Percentiles rank a stretch among this genome's conserved stretches.
These are phyloP conservation scores for Boechera retrofracta DNA, from an alignment of 345 rosid species.

Conservation along the genomic window DNA sequence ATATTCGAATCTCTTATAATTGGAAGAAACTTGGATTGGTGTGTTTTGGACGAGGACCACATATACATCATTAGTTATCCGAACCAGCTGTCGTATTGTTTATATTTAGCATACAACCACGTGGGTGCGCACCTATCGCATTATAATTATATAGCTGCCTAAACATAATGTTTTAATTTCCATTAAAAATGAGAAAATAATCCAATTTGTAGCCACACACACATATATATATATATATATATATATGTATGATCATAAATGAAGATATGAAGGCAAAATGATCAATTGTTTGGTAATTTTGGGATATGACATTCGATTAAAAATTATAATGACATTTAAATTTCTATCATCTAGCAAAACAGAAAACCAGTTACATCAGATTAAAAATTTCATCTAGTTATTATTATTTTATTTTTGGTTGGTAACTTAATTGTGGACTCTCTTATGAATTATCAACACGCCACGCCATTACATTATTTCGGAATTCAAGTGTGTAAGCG, in stretches of 20 bases:
- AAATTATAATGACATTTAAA: not conserved
- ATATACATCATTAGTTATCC: conserved; percentile 22
- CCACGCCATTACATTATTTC: not conserved
- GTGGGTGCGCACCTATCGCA: conserved; percentile 20
- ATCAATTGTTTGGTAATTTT: not conserved
- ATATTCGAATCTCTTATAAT: not conserved
- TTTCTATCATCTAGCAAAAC: not conserved
- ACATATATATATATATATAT: too few relatives aligned
- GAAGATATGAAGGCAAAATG: not conserved
- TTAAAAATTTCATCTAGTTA: not conserved
- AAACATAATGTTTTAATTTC: not conserved
- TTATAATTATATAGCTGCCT: not conserved
- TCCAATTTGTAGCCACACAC: not conserved
- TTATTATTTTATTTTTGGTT: not conserved
- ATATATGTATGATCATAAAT: not conserved
- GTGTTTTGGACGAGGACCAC: conserved; percentile 26
- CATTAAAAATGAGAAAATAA: not conserved
- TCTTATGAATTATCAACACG: conserved; percentile 1
- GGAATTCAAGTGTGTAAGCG: conserved; percentile 11
- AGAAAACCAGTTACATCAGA: not conserved
- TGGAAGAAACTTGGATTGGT: not conserved
- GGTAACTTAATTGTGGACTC: not conserved
- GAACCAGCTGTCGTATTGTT: conserved; percentile 39
- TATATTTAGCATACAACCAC: conserved; percentile 27
- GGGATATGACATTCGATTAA: not conserved